Percentiles rank a stretch among this genome's conserved stretches.
phyloP scores from a whole-genome alignment of 345 rosid genomes.

The Salix viminalis region DNA sequence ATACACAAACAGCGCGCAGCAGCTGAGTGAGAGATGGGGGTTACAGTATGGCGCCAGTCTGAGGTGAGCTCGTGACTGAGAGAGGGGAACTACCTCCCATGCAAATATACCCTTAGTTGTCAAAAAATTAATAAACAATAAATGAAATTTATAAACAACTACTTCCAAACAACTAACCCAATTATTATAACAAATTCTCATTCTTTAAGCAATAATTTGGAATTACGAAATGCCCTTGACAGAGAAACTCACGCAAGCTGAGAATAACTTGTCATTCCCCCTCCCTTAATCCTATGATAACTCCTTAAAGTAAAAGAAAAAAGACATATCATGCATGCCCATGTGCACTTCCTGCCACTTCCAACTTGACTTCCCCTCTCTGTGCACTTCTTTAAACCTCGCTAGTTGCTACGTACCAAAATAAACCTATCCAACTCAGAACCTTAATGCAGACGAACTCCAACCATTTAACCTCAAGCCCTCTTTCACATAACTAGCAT shows the following conservation, averaged over 20 bases:
- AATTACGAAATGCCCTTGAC: slow-evolving; percentile 34
- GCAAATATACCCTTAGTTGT: slow-evolving; percentile 42
- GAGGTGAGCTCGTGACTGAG: slow-evolving; percentile 22
- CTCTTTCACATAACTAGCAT: slow-evolving; percentile 28
- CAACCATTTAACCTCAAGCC: slow-evolving; percentile 26
- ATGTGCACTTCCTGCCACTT: slow-evolving; percentile 46
- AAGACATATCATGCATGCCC: slow-evolving; percentile 42
- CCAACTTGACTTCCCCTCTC: background rate
- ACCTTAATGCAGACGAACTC: slow-evolving; percentile 29
- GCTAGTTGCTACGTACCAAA: slow-evolving; percentile 11
- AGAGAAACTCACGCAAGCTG: slow-evolving; percentile 15
- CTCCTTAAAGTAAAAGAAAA: slow-evolving; percentile 24
- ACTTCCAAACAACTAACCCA: slow-evolving; percentile 18
- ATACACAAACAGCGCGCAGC: background rate
- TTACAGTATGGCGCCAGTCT: background rate
- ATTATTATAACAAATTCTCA: slow-evolving; percentile 30
- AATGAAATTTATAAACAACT: slow-evolving; percentile 17
- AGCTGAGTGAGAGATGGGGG: background rate
- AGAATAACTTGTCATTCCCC: slow-evolving; percentile 39
- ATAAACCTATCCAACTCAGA: slow-evolving; percentile 26
- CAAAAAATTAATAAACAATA: slow-evolving; percentile 27
- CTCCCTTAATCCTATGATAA: slow-evolving; percentile 26
- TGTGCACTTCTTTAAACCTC: slow-evolving; percentile 12
- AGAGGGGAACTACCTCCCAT: slow-evolving; percentile 32
- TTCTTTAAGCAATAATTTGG: slow-evolving; percentile 35